Percentiles rank a stretch among this genome's conserved stretches.
phyloP scores from a whole-genome alignment of 495 filamentous ascomycete species.

The Coniosporium apollinis region DNA sequence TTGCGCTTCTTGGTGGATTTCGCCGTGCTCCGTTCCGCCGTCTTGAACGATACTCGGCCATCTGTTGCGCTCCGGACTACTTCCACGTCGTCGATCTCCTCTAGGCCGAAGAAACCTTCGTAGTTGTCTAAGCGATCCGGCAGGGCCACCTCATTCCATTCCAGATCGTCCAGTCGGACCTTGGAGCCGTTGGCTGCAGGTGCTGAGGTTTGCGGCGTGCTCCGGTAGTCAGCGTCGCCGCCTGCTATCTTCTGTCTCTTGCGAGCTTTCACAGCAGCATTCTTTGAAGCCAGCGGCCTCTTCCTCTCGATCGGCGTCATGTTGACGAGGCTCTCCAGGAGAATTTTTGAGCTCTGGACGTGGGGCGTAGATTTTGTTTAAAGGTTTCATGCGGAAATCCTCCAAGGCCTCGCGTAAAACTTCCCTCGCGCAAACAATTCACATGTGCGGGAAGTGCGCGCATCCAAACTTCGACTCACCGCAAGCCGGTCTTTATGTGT shows the following conservation, averaged over 20 bases:
- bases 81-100: conserved; percentile 84
- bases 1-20: background rate
- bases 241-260: conserved; percentile 18
- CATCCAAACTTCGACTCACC: too few species aligned
- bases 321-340: too few species aligned
- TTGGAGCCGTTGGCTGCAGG: conserved; percentile 1
- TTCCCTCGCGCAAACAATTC: too few species aligned
- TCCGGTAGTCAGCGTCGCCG: too few species aligned
- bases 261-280: conserved; percentile 13
- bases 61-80: conserved; percentile 41
- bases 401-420: too few species aligned
- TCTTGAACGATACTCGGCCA: conserved; percentile 30
- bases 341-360: too few species aligned
- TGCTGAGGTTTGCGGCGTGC: background rate
- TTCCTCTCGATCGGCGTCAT: conserved; percentile 12
- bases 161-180: conserved; percentile 42
- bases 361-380: too few species aligned
- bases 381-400: too few species aligned
- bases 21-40: background rate
- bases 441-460: too few species aligned
- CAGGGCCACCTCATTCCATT: conserved; percentile 68
- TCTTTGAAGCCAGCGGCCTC: conserved; percentile 11
- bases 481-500: too few species aligned
- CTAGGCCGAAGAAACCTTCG: conserved; percentile 86
- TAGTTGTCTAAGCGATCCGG: conserved; percentile 81